Conservation (phyloP, 306 rosid genomes). For the Trifolium pratense region DNA sequence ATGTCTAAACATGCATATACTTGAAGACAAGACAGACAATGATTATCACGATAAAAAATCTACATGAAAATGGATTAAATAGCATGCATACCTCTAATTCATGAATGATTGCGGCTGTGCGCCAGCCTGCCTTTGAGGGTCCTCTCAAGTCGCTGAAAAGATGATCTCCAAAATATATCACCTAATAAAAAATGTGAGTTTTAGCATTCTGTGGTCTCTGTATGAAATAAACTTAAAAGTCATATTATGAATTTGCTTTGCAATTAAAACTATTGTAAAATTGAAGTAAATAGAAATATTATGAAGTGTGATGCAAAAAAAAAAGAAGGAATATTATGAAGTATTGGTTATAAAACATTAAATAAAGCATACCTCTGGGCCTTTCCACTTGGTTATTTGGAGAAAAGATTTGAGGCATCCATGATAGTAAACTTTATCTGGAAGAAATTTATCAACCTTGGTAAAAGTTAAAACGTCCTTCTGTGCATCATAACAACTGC, state of each 20-base stretch:
- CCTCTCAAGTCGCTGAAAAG: constrained; percentile 96
- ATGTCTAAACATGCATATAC: neutral
- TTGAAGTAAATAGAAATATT: constrained; percentile 27
- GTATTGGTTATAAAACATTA: constrained; percentile 31
- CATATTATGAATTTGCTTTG: constrained; percentile 5
- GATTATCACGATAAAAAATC: constrained; percentile 32
- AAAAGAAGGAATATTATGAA: neutral
- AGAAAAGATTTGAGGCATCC: constrained; percentile 97
- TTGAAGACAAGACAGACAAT: constrained; percentile 11
- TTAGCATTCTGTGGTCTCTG: constrained; percentile 34
- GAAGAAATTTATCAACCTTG: constrained; percentile 85
- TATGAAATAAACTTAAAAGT: constrained; percentile 28
- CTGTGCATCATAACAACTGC: constrained; percentile 81
- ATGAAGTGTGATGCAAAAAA: neutral
- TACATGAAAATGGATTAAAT: constrained; percentile 26
- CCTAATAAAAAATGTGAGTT: constrained; percentile 53
- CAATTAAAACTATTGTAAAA: constrained; percentile 30
- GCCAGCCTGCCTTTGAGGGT: constrained; percentile 99
- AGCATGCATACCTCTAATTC: constrained; percentile 73
- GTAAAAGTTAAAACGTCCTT: constrained; percentile 85
- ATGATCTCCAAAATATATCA: constrained; percentile 98
- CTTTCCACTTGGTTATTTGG: constrained; percentile 89
- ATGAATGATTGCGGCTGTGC: constrained; percentile 93
- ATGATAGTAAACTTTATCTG: constrained; percentile 76
- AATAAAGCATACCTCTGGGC: constrained; percentile 80